Base-by-base conservation (phyloP, 2,329 filamentous ascomycete species). In the Clarireedia monteithiana region DNA sequence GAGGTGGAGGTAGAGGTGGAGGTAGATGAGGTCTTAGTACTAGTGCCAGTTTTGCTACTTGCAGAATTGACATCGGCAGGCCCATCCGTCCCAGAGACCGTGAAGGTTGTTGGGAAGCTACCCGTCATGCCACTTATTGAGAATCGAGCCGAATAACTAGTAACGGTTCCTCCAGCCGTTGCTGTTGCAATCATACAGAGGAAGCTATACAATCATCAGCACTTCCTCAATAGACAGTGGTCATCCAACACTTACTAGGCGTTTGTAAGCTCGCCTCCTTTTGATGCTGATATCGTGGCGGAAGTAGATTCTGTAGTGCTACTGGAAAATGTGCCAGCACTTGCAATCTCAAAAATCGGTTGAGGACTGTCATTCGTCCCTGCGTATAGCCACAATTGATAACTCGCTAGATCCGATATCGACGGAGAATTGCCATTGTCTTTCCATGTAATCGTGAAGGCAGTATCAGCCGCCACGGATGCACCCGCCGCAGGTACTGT, bases 51-150 rank as follows among this genome's bases (percentile, higher is more conserved):
- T 14, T 53, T 20, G 20, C 20, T 20, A 20, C 2, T 55, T 7
- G 65, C 58, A 20, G 60, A 59, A 54, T 65, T 68, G 9, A 60
- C 56, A 14, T 60, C 55, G 7, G 50, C 54, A 47, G 71, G 73
- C 6, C 68, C 75, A 59, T 61, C 68, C 48, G 67, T 75, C 6
- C 71, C 71, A 4, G 68, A 67, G 5, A 73, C 62, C 7, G 67
- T 67, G 36, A 64, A 63, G 26, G 72, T 65, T 15, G 68, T 72
- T 20, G 64, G 57, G 63, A 85, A 85, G 4, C 71, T 71, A 39
- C 84, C 84, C 2, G 77, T 83, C 84, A 88, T 86, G 62, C 76
- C 77, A 10, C 74, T 74, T 52, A 87, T 72, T n/a, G 79, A 77
- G 70, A 89, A 89, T 59, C 84, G 82, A 50, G 73, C 63, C 10